phyloP scores from a whole-genome alignment of 192 early-diverging fungal species.

The Backusella tuberculispora region DNA sequence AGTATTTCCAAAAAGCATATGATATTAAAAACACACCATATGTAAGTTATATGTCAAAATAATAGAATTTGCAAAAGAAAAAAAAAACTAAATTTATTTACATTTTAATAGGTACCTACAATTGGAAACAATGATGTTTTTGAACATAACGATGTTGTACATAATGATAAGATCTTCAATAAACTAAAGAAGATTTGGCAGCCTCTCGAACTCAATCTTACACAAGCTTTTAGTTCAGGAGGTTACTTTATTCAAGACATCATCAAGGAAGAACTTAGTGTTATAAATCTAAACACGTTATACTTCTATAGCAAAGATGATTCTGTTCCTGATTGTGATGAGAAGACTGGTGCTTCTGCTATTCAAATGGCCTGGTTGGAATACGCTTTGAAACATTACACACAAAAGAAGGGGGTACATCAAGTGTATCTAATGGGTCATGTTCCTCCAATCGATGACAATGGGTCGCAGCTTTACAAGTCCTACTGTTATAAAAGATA shows the following conservation, averaged over 20 bases:
- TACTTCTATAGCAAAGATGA: slow-evolving; percentile 37
- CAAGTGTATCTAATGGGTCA: slow-evolving; percentile 27
- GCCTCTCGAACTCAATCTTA: slow-evolving; percentile 40
- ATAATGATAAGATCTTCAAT: slow-evolving; percentile 13
- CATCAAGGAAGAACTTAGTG: slow-evolving; percentile 19
- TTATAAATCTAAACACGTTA: slow-evolving; percentile 43
- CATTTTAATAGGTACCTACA: slow-evolving; percentile 36
- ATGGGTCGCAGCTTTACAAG: slow-evolving; percentile 27
- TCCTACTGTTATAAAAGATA: slow-evolving; percentile 33
- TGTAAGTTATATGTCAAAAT: slow-evolving; percentile 13
- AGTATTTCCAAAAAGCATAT: slow-evolving; percentile 16
- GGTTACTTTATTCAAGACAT: slow-evolving; percentile 45
- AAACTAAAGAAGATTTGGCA: slow-evolving; percentile 36
- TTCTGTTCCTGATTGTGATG: slow-evolving; percentile 35
- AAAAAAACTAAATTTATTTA: not conserved
- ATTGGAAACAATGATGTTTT: slow-evolving; percentile 47
- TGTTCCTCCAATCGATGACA: slow-evolving; percentile 37
- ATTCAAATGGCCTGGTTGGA: slow-evolving; percentile 40
- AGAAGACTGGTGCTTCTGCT: slow-evolving; percentile 21
- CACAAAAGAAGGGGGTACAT: not conserved
- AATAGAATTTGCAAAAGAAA: not conserved
- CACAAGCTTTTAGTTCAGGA: slow-evolving; percentile 31
- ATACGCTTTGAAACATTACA: slow-evolving; percentile 19
- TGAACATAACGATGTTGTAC: slow-evolving; percentile 31
- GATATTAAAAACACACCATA: slow-evolving; percentile 19